Evolutionary conservation across 257 asterid genomes (phyloP).

Genomic region (Verbascum thapsus): DNA sequence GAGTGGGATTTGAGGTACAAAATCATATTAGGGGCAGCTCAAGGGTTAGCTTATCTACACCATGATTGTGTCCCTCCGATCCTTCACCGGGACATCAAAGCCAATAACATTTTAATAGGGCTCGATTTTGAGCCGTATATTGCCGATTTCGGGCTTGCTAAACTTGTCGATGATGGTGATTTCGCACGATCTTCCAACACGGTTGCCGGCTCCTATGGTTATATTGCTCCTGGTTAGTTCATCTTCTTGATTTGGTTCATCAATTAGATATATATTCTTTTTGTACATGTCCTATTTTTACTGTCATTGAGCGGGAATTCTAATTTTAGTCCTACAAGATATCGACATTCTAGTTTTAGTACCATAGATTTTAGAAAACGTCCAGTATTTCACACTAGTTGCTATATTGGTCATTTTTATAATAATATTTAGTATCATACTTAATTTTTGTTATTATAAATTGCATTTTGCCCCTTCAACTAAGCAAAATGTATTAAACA

Average conservation of each 20-base stretch:
- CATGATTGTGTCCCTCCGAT: slow-evolving; percentile 88
- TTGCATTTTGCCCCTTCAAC: too few species aligned
- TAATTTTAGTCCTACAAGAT: too few species aligned
- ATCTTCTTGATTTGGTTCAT: neutral
- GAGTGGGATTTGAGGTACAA: slow-evolving; percentile 82
- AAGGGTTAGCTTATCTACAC: slow-evolving; percentile 81
- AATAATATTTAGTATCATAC: too few species aligned
- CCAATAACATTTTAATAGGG: slow-evolving; percentile 76
- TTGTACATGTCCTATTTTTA: too few species aligned
- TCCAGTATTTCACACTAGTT: too few species aligned
- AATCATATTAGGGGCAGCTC: slow-evolving; percentile 76
- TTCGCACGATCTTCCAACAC: slow-evolving; percentile 73
- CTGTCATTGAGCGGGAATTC: too few species aligned
- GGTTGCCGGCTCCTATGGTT: slow-evolving; percentile 86
- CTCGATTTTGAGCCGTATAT: slow-evolving; percentile 84
- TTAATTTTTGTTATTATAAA: too few species aligned
- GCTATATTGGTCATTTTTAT: too few species aligned
- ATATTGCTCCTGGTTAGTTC: slow-evolving; percentile 82
- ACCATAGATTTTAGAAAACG: too few species aligned
- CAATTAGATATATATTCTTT: neutral
- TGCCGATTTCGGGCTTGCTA: slow-evolving; percentile 89
- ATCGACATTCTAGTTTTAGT: too few species aligned
- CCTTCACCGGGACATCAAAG: slow-evolving; percentile 86
- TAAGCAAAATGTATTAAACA: too few species aligned
- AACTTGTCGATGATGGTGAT: slow-evolving; percentile 65